Conservation (phyloP, 176 grass and related monocot species). For the Otatea glauca region DNA sequence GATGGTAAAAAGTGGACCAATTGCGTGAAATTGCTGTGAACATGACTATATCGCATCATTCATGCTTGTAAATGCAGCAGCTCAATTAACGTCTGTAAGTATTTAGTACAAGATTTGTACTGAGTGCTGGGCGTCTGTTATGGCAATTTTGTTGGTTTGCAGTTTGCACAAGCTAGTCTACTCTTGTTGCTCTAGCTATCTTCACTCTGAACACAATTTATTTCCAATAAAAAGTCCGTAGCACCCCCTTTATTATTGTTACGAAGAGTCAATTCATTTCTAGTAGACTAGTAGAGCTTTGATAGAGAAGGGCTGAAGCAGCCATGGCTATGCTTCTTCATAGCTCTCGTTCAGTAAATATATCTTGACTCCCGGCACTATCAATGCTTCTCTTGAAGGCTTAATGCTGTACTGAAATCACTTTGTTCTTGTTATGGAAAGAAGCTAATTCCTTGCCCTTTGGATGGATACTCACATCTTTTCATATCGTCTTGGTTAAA, state of each 20-base stretch:
- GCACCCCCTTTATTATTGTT: conserved; percentile 1
- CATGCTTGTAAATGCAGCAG: conserved; percentile 19
- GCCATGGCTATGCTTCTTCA: neutral
- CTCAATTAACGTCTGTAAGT: conserved; percentile 33
- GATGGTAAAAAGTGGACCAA: conserved; percentile 2
- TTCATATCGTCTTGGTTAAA: neutral
- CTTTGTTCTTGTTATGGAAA: conserved; percentile 4
- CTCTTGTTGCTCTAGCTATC: neutral
- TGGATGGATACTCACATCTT: neutral
- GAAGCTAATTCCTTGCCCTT: neutral
- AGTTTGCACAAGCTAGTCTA: neutral
- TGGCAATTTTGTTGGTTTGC: conserved; percentile 16
- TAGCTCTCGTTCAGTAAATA: neutral
- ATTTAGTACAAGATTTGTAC: neutral
- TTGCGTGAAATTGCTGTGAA: conserved; percentile 12
- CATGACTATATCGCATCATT: conserved; percentile 15
- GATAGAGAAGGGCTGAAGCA: neutral
- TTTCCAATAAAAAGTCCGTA: neutral
- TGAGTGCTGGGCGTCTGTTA: neutral
- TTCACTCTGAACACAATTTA: neutral
- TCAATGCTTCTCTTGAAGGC: conserved; percentile 15
- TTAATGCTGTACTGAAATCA: conserved; percentile 23
- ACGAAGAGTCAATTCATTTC: conserved; percentile 34
- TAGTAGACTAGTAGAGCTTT: neutral
- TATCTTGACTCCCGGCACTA: neutral